Evolutionary conservation across 192 early-diverging fungal species (phyloP).

Genomic region (Allomyces macrogynus): DNA sequence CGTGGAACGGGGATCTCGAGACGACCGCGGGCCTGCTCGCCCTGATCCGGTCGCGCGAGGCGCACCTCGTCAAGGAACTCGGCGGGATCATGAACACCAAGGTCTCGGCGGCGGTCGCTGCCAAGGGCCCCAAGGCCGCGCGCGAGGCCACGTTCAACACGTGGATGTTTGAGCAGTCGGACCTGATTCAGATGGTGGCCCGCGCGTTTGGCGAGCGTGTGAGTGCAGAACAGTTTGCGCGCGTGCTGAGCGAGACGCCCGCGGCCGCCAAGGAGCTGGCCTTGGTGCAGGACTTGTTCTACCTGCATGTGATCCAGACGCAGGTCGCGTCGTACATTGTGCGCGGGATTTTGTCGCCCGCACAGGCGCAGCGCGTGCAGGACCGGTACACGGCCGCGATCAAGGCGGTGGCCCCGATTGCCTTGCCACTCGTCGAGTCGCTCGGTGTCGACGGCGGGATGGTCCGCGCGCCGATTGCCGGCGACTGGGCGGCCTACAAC

Average conservation of each 20-base stretch:
- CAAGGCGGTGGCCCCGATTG: conserved; percentile 26
- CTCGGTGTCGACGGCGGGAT: conserved; percentile 34
- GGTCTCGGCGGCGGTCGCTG: conserved; percentile 4
- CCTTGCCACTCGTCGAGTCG: conserved; percentile 27
- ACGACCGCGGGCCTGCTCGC: neutral
- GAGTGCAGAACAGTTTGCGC: conserved; percentile 29
- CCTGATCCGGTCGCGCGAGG: conserved; percentile 14
- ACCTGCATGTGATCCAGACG: conserved; percentile 19
- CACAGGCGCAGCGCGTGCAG: conserved; percentile 19
- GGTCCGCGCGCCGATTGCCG: conserved; percentile 49
- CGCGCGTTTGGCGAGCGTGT: conserved; percentile 46
- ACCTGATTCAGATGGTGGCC: conserved; percentile 42
- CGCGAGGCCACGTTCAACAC: conserved; percentile 40
- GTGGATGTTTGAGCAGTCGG: conserved; percentile 57
- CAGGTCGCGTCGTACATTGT: conserved; percentile 38
- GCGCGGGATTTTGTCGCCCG: conserved; percentile 21
- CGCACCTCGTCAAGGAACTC: conserved; percentile 15
- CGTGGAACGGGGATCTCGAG: neutral
- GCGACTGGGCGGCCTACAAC: conserved; percentile 46
- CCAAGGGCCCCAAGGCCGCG: neutral
- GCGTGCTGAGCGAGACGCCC: conserved; percentile 13
- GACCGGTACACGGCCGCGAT: conserved; percentile 23
- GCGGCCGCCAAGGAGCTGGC: conserved; percentile 11
- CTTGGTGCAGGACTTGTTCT: conserved; percentile 26
- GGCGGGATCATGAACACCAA: conserved; percentile 25